Conservation (phyloP, 306 rosid genomes). For the apple (Malus domestica) region ASM211411v1 NC_041795.1:14892501-14893000, state of each 20-base stretch:
- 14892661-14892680: neutral
- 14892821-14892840: slow-evolving; percentile 91
- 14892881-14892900: slow-evolving; percentile 94
- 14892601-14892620: no score
- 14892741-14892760: neutral
- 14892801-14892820: neutral
- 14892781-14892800: neutral
- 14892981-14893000: slow-evolving; percentile 44
- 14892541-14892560: neutral
- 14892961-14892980: slow-evolving; percentile 88
- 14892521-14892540: neutral
- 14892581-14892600: no score
- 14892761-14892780: no score
- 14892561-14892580: neutral
- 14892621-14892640: neutral
- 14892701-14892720: neutral
- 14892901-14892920: slow-evolving; percentile 97
- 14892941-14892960: slow-evolving; percentile 98
- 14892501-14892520: neutral
- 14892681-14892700: neutral
- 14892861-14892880: slow-evolving; percentile 88
- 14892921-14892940: slow-evolving; percentile 95
- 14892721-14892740: neutral
- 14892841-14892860: slow-evolving; percentile 75
- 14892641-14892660: neutral